A percentile compares a stretch with the other conserved stretches of the same genome.
These are phyloP conservation scores for Globisporangium carolinianum DNA, from an alignment of 352 stramenopile genomes.

Conservation along the genomic window DNA sequence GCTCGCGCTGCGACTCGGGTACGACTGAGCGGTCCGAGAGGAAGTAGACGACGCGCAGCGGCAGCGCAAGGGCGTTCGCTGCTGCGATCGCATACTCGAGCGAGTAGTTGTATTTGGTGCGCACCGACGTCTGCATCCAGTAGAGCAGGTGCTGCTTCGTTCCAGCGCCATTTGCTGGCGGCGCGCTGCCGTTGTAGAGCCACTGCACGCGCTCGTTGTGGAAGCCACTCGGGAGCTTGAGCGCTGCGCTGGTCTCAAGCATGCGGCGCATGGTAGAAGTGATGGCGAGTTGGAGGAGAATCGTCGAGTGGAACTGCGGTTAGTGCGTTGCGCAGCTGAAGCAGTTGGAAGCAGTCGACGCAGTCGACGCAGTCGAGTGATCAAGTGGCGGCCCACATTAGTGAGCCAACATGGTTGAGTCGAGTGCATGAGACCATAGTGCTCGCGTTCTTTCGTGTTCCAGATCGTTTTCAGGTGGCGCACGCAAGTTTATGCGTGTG, in stretches of 20 bases:
- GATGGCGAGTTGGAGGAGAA: neutral
- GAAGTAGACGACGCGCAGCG: conserved; percentile 72
- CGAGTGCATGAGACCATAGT: too few relatives aligned
- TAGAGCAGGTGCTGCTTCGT: conserved; percentile 45
- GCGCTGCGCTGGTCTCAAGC: conserved; percentile 27
- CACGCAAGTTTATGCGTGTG: too few relatives aligned
- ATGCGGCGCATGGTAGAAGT: conserved; percentile 27
- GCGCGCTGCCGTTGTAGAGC: conserved; percentile 47
- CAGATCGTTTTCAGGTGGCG: too few relatives aligned
- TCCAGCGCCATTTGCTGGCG: neutral
- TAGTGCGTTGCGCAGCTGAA: too few relatives aligned
- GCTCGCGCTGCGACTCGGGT: conserved; percentile 6
- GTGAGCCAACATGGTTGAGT: too few relatives aligned
- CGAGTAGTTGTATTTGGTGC: conserved; percentile 76
- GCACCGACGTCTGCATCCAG: conserved; percentile 86
- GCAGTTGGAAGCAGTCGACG: too few relatives aligned
- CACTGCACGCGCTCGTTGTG: conserved; percentile 67
- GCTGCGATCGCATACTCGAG: conserved; percentile 70
- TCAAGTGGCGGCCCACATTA: too few relatives aligned
- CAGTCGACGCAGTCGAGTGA: too few relatives aligned
- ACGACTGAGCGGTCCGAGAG: conserved; percentile 52
- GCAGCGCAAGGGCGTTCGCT: conserved; percentile 53
- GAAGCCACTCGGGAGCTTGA: conserved; percentile 52
- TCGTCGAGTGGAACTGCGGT: too few relatives aligned
- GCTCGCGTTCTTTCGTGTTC: too few relatives aligned